Conservation (phyloP, 129 eudicot species). For the Arctium minus region DNA sequence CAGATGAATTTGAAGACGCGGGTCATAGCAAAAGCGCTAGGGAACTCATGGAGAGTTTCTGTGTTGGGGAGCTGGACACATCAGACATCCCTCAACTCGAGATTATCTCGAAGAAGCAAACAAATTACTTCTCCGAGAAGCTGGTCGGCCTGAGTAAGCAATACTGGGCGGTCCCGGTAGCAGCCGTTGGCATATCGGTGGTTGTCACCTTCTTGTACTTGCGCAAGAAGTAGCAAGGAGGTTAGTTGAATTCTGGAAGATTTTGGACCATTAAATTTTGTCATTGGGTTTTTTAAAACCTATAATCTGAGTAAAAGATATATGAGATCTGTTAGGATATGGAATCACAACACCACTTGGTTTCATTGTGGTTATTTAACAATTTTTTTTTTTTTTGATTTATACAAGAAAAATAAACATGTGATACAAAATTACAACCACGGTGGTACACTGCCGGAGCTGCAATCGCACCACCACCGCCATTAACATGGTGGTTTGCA, state of each 20-base stretch:
- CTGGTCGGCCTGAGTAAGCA: slow-evolving; percentile 52
- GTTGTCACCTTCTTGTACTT: slow-evolving; percentile 51
- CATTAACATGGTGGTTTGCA: background rate
- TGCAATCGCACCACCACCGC: background rate
- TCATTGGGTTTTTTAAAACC: slow-evolving; percentile 9
- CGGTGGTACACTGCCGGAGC: background rate
- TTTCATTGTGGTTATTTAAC: background rate
- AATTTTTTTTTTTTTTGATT: background rate
- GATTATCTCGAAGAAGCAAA: slow-evolving; percentile 39
- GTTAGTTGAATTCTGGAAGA: background rate
- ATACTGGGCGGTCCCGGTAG: slow-evolving; percentile 68
- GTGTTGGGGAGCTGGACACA: slow-evolving; percentile 73
- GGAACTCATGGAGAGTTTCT: slow-evolving; percentile 67
- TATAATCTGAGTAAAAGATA: slow-evolving; percentile 25
- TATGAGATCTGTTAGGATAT: slow-evolving; percentile 13
- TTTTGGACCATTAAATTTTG: slow-evolving; percentile 16
- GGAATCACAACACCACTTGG: background rate
- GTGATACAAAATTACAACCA: background rate
- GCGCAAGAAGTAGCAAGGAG: slow-evolving; percentile 43
- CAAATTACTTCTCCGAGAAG: slow-evolving; percentile 30
- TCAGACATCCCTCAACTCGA: slow-evolving; percentile 57
- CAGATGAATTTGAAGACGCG: slow-evolving; percentile 98
- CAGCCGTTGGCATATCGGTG: slow-evolving; percentile 55
- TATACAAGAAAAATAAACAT: slow-evolving; percentile 1
- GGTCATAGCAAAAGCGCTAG: slow-evolving; percentile 92